Evolutionary conservation across 345 rosid genomes (phyloP).

Genomic region (Pistacia integerrima): DNA sequence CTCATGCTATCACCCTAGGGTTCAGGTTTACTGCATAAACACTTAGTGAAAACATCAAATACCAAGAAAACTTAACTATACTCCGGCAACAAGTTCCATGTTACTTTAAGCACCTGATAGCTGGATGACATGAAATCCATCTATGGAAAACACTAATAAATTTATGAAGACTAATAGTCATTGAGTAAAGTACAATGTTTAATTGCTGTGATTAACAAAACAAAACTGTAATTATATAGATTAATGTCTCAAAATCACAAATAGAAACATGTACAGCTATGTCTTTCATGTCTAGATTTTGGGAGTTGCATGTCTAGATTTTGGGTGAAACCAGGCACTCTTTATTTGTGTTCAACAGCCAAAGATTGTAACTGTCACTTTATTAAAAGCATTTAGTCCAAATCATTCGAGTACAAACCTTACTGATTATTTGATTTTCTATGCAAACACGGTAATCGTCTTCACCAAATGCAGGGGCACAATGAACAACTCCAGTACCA

Average conservation of each 20-base stretch:
- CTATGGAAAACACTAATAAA: too few species aligned
- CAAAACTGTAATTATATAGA: too few species aligned
- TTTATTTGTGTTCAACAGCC: neutral
- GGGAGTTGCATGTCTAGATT: neutral
- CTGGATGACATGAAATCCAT: too few species aligned
- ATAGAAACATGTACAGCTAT: neutral
- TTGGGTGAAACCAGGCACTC: neutral
- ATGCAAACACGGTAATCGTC: slow-evolving; percentile 97
- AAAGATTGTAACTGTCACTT: neutral
- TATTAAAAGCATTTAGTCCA: neutral
- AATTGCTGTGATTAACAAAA: too few species aligned
- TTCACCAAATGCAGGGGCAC: slow-evolving; percentile 99
- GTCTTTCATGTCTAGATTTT: neutral
- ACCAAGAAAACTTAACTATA: too few species aligned
- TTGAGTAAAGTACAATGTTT: too few species aligned
- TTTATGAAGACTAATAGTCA: too few species aligned
- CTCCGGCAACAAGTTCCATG: too few species aligned
- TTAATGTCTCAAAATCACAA: neutral
- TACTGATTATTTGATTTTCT: slow-evolving; percentile 58
- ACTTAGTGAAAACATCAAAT: too few species aligned
- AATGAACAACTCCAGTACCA: slow-evolving; percentile 97
- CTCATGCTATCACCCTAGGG: neutral
- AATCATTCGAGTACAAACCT: slow-evolving; percentile 49
- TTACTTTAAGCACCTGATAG: too few species aligned
- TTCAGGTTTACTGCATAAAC: too few species aligned